Evolutionary conservation across 2,329 filamentous ascomycete species (phyloP).

Genomic region (Arthrinium puccinioides): DNA sequence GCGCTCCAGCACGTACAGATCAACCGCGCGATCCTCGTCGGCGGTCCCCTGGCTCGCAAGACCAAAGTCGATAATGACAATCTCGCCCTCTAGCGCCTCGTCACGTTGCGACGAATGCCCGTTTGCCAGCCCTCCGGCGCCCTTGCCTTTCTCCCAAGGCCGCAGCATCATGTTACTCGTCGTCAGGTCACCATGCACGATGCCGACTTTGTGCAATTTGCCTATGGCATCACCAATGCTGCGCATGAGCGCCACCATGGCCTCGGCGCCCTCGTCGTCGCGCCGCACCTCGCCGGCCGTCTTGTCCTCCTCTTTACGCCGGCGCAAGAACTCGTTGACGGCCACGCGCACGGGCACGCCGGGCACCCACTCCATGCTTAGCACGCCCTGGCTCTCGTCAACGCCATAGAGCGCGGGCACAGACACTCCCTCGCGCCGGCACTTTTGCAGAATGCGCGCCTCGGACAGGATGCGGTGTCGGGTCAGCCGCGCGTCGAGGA

Average conservation of each 20-base stretch:
- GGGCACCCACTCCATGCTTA: conserved; percentile 80
- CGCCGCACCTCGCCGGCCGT: conserved; percentile 11
- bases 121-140: conserved; percentile 5
- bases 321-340: conserved; percentile 61
- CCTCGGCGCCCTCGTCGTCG: conserved; percentile 35
- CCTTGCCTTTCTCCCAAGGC: conserved; percentile 22
- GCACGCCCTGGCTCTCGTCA: conserved; percentile 59
- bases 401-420: conserved; percentile 76
- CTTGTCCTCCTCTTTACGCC: conserved; percentile 21
- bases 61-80: conserved; percentile 92
- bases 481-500: conserved; percentile 80
- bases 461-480: conserved; percentile 83
- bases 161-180: conserved; percentile 93
- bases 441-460: conserved; percentile 75
- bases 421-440: conserved; percentile 67
- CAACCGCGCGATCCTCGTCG: conserved; percentile 91
- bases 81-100: conserved; percentile 55
- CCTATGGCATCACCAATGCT: conserved; percentile 67
- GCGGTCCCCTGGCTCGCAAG: conserved; percentile 72
- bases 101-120: conserved; percentile 11
- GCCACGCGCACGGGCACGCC: conserved; percentile 63
- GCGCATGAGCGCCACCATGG: conserved; percentile 56
- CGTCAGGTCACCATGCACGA: conserved; percentile 92
- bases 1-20: conserved; percentile 90
- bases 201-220: conserved; percentile 70